Base-by-base conservation (phyloP, 2,329 filamentous ascomycete species). In the Alternaria sp. region DNA sequence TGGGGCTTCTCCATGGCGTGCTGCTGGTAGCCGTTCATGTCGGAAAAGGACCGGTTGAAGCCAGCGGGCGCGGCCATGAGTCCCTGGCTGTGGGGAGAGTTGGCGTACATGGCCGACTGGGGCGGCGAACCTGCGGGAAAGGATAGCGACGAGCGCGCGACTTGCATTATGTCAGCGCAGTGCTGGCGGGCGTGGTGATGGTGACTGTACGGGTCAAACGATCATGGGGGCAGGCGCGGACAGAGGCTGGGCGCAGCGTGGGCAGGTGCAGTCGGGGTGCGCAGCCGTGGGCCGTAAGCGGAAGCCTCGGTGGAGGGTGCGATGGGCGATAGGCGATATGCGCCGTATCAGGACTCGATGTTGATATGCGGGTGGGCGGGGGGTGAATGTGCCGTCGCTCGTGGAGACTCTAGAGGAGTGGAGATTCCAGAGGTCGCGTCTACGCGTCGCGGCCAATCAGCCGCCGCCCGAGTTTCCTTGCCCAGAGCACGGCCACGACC, bases 1-100 rank as follows among this genome's bases (percentile, higher is more conserved):
- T 85, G 83, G 47, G 83, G 82, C 74, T 83, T 82, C 23, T 81
- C 81, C 67, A 83, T 79, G 61, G 77, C 74, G 59, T 76, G 73
- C 61, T 71, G 73, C 66, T 68, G 69, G 68, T 73, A 77, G 71
- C 73, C 75, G 69, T 75, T 78, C 65, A 69, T 60, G 67, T 80
- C 77, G 60, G 73, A 74, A 65, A 81, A 81, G 73, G 78, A 80
- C 62, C 80, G 78, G 66, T 70, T 77, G 71, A 77, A 77, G 67
- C 65, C 66, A 66, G 69, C 66, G 50, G 79, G 74, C 21, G 75
- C 76, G 32, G 71, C 74, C 74, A 78, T 79, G 69, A 77, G 74
- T 50, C 64, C 71, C 49, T 75, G 72, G 49, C 63, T 70, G 51
- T 75, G 72, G 46, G 71, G 66, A 32, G 74, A 72, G 61, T 75